Evolutionary conservation across 2,329 filamentous ascomycete genomes (phyloP).

Genomic region (Trichoderma asperellum): DNA sequence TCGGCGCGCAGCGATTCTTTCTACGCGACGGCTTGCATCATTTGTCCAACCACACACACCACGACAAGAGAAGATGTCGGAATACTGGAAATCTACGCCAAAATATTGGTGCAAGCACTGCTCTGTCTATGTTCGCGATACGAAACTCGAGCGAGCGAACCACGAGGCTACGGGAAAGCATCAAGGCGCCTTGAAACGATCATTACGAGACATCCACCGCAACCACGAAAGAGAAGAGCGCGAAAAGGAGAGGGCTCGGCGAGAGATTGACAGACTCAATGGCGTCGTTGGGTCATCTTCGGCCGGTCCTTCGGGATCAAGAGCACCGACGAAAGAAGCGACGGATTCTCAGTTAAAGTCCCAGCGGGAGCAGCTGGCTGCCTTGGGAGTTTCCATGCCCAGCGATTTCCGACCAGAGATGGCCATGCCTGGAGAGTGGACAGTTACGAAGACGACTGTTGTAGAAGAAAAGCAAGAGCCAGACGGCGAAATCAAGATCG

Average conservation of each 20-base stretch:
- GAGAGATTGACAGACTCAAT: slow-evolving; percentile 84
- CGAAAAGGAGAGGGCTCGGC: slow-evolving; percentile 79
- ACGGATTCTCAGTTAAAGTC: slow-evolving; percentile 71
- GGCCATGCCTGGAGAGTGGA: slow-evolving; percentile 90
- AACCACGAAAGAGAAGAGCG: slow-evolving; percentile 78
- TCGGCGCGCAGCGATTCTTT: neutral
- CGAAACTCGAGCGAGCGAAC: slow-evolving; percentile 83
- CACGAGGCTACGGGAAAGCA: slow-evolving; percentile 87
- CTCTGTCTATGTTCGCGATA: slow-evolving; percentile 84
- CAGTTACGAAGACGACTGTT: slow-evolving; percentile 67
- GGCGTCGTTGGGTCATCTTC: slow-evolving; percentile 62
- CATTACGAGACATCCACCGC: slow-evolving; percentile 85
- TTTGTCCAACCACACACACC: neutral
- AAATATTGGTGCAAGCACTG: slow-evolving; percentile 99
- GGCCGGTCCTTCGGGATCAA: slow-evolving; percentile 34
- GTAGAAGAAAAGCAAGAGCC: slow-evolving; percentile 52
- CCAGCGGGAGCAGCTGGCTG: slow-evolving; percentile 85
- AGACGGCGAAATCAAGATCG: slow-evolving; percentile 46
- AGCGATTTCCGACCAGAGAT: slow-evolving; percentile 77
- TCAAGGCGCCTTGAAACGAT: slow-evolving; percentile 84
- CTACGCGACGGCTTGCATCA: neutral
- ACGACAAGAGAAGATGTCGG: slow-evolving; percentile 68
- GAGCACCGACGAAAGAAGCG: slow-evolving; percentile 27
- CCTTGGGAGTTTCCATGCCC: slow-evolving; percentile 83
- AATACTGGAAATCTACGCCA: slow-evolving; percentile 98